Evolutionary conservation across 805 yeast species (phyloP).

Genomic region (Maudiozyma pseudohumilis): DNA sequence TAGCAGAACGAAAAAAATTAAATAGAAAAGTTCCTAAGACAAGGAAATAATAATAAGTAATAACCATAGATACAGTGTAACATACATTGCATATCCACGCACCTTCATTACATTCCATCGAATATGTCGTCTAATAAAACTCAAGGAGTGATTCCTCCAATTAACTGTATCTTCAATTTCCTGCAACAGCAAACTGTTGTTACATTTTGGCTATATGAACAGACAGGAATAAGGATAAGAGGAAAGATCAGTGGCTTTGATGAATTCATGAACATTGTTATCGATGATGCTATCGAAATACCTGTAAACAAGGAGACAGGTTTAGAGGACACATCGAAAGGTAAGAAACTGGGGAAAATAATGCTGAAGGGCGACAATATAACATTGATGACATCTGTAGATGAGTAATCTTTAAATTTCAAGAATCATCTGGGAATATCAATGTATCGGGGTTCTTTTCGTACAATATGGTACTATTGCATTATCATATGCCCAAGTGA

Average conservation of each 20-base stretch:
- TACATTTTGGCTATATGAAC: constrained; percentile 84
- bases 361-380: constrained; percentile 91
- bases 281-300: constrained; percentile 57
- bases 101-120: background rate
- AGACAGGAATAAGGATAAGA: constrained; percentile 61
- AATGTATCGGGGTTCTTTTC: too few species aligned
- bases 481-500: too few species aligned
- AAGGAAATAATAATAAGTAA: too few species aligned
- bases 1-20: too few species aligned
- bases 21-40: too few species aligned
- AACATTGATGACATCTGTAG: constrained; percentile 47
- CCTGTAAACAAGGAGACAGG: constrained; percentile 37
- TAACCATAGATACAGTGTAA: too few species aligned
- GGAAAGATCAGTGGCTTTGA: constrained; percentile 90
- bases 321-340: constrained; percentile 14
- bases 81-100: too few species aligned
- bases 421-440: too few species aligned
- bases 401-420: too few species aligned
- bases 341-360: constrained; percentile 56
- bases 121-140: constrained; percentile 16
- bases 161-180: constrained; percentile 78
- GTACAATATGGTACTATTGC: too few species aligned
- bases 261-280: constrained; percentile 85
- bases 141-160: constrained; percentile 65
- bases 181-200: constrained; percentile 76